These are phyloP conservation scores for Amanita thiersii DNA, from an alignment of 768 basidiomycete genomes.

Conservation along the genomic window DNA sequence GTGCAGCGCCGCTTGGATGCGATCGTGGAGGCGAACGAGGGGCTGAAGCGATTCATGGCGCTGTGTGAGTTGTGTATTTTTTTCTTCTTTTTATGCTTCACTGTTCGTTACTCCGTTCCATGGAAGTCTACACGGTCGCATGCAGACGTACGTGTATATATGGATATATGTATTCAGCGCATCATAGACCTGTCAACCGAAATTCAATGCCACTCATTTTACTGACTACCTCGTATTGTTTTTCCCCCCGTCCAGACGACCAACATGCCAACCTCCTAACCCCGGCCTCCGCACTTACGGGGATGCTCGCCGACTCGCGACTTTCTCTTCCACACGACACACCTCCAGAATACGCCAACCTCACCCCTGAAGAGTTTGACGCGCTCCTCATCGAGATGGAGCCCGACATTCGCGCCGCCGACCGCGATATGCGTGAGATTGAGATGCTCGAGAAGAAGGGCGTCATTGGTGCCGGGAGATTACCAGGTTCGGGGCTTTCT, in stretches of 20 bases:
- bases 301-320: slow-evolving; percentile 36
- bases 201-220: not conserved
- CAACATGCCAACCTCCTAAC: slow-evolving; percentile 68
- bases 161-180: too few species aligned
- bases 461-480: slow-evolving; percentile 63
- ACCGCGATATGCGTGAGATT: slow-evolving; percentile 76
- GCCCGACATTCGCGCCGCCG: slow-evolving; percentile 73
- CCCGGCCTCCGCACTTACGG: slow-evolving; percentile 71
- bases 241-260: slow-evolving; percentile 42
- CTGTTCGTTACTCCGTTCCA: not conserved
- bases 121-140: slow-evolving; percentile 5
- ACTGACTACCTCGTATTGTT: not conserved
- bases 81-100: not conserved
- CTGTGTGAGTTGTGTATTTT: slow-evolving; percentile 43
- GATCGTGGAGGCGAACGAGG: slow-evolving; percentile 61
- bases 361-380: slow-evolving; percentile 63
- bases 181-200: too few species aligned
- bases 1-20: slow-evolving; percentile 49
- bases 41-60: slow-evolving; percentile 65
- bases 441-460: slow-evolving; percentile 62
- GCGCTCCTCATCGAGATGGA: slow-evolving; percentile 75
- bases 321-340: slow-evolving; percentile 10
- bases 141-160: too few species aligned
- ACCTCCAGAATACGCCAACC: slow-evolving; percentile 48
- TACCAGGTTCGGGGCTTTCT: slow-evolving; percentile 35